A percentile compares a stretch with the other conserved stretches of the same genome.
Conservation (phyloP, 1,139 yeast species). For the Magnusiomyces clavatus region DNA sequence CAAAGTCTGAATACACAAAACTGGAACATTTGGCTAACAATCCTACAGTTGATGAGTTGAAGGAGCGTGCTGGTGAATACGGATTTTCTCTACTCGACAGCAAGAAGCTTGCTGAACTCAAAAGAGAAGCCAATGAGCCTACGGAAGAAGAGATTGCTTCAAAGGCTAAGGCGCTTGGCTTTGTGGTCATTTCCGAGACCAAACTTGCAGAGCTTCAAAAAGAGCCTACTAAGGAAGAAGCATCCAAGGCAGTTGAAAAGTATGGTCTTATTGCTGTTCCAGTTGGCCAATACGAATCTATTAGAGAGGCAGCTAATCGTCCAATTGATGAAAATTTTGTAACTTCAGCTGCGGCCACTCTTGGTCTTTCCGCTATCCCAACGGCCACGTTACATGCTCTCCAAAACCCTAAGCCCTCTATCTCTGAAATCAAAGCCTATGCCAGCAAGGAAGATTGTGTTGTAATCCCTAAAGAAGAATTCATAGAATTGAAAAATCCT, state of each 20-base stretch:
- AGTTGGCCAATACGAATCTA: conserved; percentile 20
- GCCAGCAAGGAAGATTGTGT: conserved; percentile 26
- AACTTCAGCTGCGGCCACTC: conserved; percentile 28
- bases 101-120: conserved; percentile 13
- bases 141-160: conserved; percentile 29
- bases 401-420: conserved; percentile 17
- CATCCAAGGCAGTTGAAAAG: conserved; percentile 8
- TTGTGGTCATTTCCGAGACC: conserved; percentile 13
- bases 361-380: conserved; percentile 35
- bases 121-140: conserved; percentile 19
- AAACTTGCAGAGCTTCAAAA: conserved; percentile 18
- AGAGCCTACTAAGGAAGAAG: conserved; percentile 15
- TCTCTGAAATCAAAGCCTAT: conserved; percentile 24
- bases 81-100: conserved; percentile 6
- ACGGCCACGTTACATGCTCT: conserved; percentile 24
- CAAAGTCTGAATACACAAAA: conserved; percentile 26
- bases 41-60: conserved; percentile 25
- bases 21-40: conserved; percentile 22
- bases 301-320: conserved; percentile 27
- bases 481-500: conserved; percentile 19
- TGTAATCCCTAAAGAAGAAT: conserved; percentile 20
- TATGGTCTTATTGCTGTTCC: conserved; percentile 14
- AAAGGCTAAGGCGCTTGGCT: conserved; percentile 34
- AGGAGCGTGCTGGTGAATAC: conserved; percentile 10
- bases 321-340: conserved; percentile 25